Conservation (phyloP, 2,329 filamentous ascomycete genomes). For the Aspergillus sp. region DNA sequence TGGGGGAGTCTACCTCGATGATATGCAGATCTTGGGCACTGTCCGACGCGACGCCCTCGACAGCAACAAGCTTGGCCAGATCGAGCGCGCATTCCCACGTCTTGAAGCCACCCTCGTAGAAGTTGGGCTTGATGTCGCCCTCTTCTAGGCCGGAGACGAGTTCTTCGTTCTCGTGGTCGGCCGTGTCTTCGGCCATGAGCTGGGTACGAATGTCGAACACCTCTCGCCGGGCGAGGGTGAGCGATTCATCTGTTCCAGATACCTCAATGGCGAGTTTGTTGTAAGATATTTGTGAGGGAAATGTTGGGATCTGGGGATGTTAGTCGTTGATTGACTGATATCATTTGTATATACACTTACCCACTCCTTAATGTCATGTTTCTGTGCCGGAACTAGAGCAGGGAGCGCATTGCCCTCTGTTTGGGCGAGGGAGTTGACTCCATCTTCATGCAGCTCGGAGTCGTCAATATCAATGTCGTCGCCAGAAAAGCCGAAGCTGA, state of each 20-base stretch:
- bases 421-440: conserved; percentile 7
- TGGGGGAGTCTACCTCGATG: conserved; percentile 29
- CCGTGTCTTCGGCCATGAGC: conserved; percentile 57
- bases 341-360: conserved; percentile 34
- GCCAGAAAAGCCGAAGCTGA: conserved; percentile 59
- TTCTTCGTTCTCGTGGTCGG: conserved; percentile 42
- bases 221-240: conserved; percentile 54
- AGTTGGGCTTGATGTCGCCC: conserved; percentile 56
- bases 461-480: conserved; percentile 56
- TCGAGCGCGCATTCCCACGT: conserved; percentile 66
- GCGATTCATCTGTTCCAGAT: conserved; percentile 5
- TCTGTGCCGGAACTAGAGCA: conserved; percentile 33
- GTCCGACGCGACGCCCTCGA: conserved; percentile 13
- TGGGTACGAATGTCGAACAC: conserved; percentile 64
- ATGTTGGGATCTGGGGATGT: conserved; percentile 45
- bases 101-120: conserved; percentile 68
- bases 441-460: conserved; percentile 22
- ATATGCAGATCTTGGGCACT: conserved; percentile 35
- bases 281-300: conserved; percentile 61
- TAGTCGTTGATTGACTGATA: not conserved
- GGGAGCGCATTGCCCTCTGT: conserved; percentile 21
- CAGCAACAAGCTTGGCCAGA: conserved; percentile 44
- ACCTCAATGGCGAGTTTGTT: conserved; percentile 48
- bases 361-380: conserved; percentile 47
- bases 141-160: conserved; percentile 50